Percentiles rank a stretch among this genome's conserved stretches.
These are phyloP conservation scores for Wickerhamiella bombiphila DNA, from an alignment of 805 yeast genomes.

Conservation along the genomic window DNA sequence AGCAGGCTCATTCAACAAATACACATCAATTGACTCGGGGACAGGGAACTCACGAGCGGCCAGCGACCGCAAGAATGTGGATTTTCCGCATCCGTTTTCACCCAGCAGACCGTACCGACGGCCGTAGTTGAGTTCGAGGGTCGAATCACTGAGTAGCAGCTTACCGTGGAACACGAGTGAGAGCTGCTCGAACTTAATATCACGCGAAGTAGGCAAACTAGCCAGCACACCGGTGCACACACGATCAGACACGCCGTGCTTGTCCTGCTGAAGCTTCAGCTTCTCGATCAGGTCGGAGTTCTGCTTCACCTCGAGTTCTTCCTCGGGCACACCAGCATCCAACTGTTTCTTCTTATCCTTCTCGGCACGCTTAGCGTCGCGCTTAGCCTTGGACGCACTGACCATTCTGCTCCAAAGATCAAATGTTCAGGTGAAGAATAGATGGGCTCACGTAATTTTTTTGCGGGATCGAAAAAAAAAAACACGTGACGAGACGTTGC, in stretches of 20 bases:
- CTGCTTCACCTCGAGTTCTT: slow-evolving; percentile 29
- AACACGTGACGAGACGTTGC: no score
- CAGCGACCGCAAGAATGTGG: slow-evolving; percentile 80
- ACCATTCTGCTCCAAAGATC: no score
- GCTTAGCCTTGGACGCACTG: slow-evolving; percentile 92
- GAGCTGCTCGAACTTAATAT: slow-evolving; percentile 78
- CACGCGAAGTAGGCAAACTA: slow-evolving; percentile 80
- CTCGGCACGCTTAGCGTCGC: slow-evolving; percentile 92
- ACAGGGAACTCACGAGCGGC: slow-evolving; percentile 95
- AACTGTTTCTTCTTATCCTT: slow-evolving; percentile 58
- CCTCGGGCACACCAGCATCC: slow-evolving; percentile 34
- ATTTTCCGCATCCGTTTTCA: slow-evolving; percentile 98
- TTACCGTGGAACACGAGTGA: slow-evolving; percentile 95
- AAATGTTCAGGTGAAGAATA: no score
- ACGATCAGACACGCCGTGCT: slow-evolving; percentile 89
- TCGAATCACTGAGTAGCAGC: slow-evolving; percentile 84
- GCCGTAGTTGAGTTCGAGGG: slow-evolving; percentile 87
- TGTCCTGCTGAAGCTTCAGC: slow-evolving; percentile 84
- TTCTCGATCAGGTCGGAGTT: slow-evolving; percentile 59
- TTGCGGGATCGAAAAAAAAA: no score
- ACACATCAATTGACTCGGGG: slow-evolving; percentile 82
- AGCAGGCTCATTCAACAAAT: slow-evolving; percentile 93
- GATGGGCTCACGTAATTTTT: no score
- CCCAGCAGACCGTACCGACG: slow-evolving; percentile 96
- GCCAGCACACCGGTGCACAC: slow-evolving; percentile 95